Base-by-base conservation (phyloP, 169 alveolate genomes). In the Eimeria brunetti region DNA sequence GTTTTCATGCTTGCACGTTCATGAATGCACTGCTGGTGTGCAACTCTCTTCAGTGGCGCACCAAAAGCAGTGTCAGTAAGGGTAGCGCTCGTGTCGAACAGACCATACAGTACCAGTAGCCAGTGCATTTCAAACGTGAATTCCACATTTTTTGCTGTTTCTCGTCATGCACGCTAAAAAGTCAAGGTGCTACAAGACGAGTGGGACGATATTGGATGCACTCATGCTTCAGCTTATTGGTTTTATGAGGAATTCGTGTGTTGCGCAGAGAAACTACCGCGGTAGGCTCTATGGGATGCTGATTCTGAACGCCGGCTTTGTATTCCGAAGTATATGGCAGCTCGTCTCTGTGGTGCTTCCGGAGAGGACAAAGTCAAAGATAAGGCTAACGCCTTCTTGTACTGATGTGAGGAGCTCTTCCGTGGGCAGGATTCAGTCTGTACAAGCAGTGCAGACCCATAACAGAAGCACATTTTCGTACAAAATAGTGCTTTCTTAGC, bases 271-370 rank as follows among this genome's bases (percentile, higher is more conserved):
- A 51, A 97, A 97, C 95, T 97, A 96, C 84, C 83, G 98, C 30
- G 97, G 97, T 3, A 92, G 97, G 53, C 97, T 97, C 6, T 93
- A 94, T 27, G 96, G 94, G 38, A 96, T 97, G 98, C 64, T 95
- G 73, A 95, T 97, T 78, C 71, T 97, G 58, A 96, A 97, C 41
- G 84, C 98, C 27, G 96, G 97, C 18, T 94, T 96, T 20, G 92
- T 97, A 27, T 96, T 96, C 58, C 95, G 97, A 97, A 96, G 98
- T 11, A 64, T 97, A 18, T 97, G 98, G 98, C 97, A 97, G 89
- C 95, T 96, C 58, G 95, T 97, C 53, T 94, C 97, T 53, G 94
- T 96, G 9, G 97, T 97, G 64, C 95, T 97, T n/a, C 98, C 97
- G 56, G 97, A 81, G 73, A 69, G 97, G 38, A 94, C 96, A 24